These are phyloP conservation scores for Sugiyamaella mastotermitis DNA, from an alignment of 805 yeast species.

Conservation along the genomic window DNA sequence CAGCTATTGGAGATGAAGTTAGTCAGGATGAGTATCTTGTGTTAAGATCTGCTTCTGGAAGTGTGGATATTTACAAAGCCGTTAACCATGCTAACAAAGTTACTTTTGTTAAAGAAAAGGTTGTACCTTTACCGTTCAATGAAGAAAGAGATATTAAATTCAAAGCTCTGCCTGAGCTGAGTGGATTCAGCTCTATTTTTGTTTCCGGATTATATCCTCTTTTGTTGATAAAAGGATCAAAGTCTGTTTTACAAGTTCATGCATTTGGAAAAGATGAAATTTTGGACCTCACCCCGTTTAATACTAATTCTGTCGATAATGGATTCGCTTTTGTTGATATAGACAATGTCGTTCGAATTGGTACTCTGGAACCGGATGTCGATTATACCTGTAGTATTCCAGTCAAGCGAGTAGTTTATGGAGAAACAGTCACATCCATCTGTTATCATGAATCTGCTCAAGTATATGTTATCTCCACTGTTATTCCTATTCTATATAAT, in stretches of 20 bases:
- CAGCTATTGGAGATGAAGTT: slow-evolving; percentile 55
- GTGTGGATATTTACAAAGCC: slow-evolving; percentile 59
- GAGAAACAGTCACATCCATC: slow-evolving; percentile 58
- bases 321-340: slow-evolving; percentile 69
- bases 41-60: slow-evolving; percentile 76
- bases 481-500: slow-evolving; percentile 51
- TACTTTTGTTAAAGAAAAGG: slow-evolving; percentile 34
- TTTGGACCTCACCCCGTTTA: slow-evolving; percentile 44
- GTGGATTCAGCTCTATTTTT: slow-evolving; percentile 47
- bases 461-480: slow-evolving; percentile 57
- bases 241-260: slow-evolving; percentile 58
- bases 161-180: slow-evolving; percentile 51
- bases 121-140: slow-evolving; percentile 31
- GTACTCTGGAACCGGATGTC: slow-evolving; percentile 14
- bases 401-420: slow-evolving; percentile 31
- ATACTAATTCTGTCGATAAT: slow-evolving; percentile 30
- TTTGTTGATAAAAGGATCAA: slow-evolving; percentile 52
- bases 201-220: slow-evolving; percentile 73
- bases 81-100: slow-evolving; percentile 42
- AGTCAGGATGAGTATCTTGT: slow-evolving; percentile 58
- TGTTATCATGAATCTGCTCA: slow-evolving; percentile 64
- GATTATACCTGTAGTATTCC: slow-evolving; percentile 16
- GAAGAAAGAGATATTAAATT: slow-evolving; percentile 39
- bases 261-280: slow-evolving; percentile 57
- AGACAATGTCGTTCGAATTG: slow-evolving; percentile 54